Evolutionary conservation across 169 alveolate genomes (phyloP).

Genomic region (Babesia caballi): DNA sequence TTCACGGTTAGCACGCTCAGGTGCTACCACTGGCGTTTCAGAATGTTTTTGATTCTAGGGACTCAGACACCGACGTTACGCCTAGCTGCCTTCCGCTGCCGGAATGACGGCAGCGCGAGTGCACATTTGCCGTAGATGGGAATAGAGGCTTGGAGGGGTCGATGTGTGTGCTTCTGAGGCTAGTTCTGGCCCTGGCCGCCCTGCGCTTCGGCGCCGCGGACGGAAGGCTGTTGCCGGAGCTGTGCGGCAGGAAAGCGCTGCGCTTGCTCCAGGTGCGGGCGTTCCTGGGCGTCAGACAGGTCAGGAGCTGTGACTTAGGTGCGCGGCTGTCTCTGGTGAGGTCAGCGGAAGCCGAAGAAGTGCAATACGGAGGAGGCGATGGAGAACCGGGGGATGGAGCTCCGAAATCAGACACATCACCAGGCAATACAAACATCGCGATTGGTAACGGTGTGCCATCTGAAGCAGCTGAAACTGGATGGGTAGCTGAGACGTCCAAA

Average conservation of each 20-base stretch:
- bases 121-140: neutral
- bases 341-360: too few species aligned
- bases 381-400: too few species aligned
- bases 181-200: neutral
- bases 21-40: neutral
- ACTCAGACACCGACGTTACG: neutral
- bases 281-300: neutral
- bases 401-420: too few species aligned
- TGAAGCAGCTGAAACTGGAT: too few species aligned
- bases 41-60: neutral
- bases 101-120: neutral
- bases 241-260: neutral
- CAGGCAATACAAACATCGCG: too few species aligned
- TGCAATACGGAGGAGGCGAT: too few species aligned
- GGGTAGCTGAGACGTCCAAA: too few species aligned
- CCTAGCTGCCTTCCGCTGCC: neutral
- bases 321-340: too few species aligned
- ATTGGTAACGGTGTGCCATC: too few species aligned
- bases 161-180: neutral
- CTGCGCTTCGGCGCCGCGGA: neutral
- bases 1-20: too few species aligned
- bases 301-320: too few species aligned
- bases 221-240: neutral
- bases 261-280: neutral
- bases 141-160: neutral